Evolutionary conservation across 75 land plant genomes (phyloP).

Genomic region (Picea glauca): DNA sequence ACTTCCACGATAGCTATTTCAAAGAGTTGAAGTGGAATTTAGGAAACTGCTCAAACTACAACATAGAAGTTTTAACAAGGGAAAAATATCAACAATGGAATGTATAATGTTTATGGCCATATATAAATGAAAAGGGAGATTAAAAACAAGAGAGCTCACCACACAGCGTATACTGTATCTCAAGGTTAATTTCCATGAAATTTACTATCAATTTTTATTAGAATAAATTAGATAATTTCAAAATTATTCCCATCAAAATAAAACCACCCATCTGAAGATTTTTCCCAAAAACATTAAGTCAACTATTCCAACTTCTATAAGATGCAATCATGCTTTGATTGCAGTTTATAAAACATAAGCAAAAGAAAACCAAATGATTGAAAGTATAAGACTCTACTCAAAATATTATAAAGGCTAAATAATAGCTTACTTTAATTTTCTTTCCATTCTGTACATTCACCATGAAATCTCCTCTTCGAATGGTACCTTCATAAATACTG

Average conservation of each 20-base stretch:
- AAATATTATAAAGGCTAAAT: background rate
- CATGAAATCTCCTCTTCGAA: slow-evolving; percentile 89
- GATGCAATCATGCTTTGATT: background rate
- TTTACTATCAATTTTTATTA: background rate
- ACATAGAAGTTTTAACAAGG: background rate
- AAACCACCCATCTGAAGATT: too few species aligned
- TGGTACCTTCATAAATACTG: slow-evolving; percentile 94
- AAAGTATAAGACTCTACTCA: background rate
- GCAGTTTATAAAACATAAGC: background rate
- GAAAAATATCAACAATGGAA: background rate
- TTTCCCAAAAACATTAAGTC: background rate
- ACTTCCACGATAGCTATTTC: too few species aligned
- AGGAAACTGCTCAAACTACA: background rate
- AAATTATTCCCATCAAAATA: background rate
- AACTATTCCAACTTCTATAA: background rate
- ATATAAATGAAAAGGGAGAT: background rate
- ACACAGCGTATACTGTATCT: background rate
- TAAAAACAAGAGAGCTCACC: background rate
- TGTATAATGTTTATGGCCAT: background rate
- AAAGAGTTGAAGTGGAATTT: too few species aligned
- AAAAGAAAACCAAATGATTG: background rate
- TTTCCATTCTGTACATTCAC: slow-evolving; percentile 85
- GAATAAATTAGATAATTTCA: background rate
- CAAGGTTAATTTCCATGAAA: background rate
- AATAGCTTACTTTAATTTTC: slow-evolving; percentile 73